A percentile compares a stretch with the other conserved stretches of the same genome.
phyloP scores from a whole-genome alignment of 352 stramenopile species.

The Globisporangium camurandrum region DNA sequence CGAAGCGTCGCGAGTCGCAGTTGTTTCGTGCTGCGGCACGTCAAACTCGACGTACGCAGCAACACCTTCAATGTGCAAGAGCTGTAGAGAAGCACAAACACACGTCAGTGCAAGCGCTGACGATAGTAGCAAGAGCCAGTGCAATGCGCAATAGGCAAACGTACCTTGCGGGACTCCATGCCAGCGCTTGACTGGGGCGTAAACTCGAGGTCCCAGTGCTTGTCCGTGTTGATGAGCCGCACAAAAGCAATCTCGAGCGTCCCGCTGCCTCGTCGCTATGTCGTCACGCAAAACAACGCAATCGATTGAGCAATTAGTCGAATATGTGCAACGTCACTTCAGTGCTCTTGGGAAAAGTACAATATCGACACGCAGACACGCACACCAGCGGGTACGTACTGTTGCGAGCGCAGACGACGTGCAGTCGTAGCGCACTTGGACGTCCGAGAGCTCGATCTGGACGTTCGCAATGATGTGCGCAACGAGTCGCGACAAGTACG shows the following conservation, averaged over 20 bases:
- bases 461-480: slow-evolving; percentile 84
- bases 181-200: slow-evolving; percentile 62
- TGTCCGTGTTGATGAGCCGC: slow-evolving; percentile 68
- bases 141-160: too few species aligned
- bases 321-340: not conserved
- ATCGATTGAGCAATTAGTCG: too few species aligned
- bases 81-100: slow-evolving; percentile 17
- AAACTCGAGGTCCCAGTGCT: slow-evolving; percentile 68
- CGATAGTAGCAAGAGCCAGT: not conserved
- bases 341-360: too few species aligned
- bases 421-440: slow-evolving; percentile 83
- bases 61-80: slow-evolving; percentile 55
- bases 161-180: slow-evolving; percentile 82
- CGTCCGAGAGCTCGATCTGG: slow-evolving; percentile 75
- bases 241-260: slow-evolving; percentile 61
- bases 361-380: too few species aligned
- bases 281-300: slow-evolving; percentile 4
- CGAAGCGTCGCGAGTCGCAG: slow-evolving; percentile 1
- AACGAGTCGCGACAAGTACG: slow-evolving; percentile 76
- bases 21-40: slow-evolving; percentile 3
- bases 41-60: slow-evolving; percentile 70
- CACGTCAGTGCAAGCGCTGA: slow-evolving; percentile 5
- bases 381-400: slow-evolving; percentile 21
- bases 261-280: slow-evolving; percentile 52
- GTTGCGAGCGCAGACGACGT: slow-evolving; percentile 45